Evolutionary conservation across 768 basidiomycete species (phyloP), one percentile per base, ranked within the genome.

Genomic region (Tulasnella sp.): DNA sequence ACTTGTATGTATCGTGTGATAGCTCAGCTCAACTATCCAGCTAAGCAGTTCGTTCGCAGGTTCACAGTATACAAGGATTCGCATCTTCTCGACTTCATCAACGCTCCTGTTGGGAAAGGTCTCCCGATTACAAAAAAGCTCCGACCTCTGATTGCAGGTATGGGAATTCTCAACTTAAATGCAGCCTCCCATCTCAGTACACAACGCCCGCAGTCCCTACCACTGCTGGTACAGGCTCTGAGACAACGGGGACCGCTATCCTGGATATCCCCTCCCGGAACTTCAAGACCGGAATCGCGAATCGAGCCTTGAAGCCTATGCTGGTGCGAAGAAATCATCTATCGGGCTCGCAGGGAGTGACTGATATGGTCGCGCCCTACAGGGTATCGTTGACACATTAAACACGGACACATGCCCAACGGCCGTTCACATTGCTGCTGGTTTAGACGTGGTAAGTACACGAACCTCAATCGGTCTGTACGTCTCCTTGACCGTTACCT

Each of bases 231-330:
- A 95, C 93, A 13, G 93, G 92, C 17, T 90, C 88, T 1, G 90
- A 97, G 71, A 97, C 94, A 2, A 97, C 94, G 0, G 94, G 94
- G 9, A 86, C 94, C 0, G 90, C 94, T 10, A 95, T 97, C 65
- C 79, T 96, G 26, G 71, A 74, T 56, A 90, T 96, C 45, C 89
- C 94, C 0, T 92, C 91, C 0, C 82, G 79, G 66, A 81, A 85
- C 4, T 96, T 97, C 80, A 97, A 97, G 77, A 97, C 95, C 13
- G 95, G 95, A 45, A 98, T 98, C 65, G 86, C 95, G 0, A 92
- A 79, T 68, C 82, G 94, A 38, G 90, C 93, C 3, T 73, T 98
- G 73, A 91, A 94, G 64, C 95, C 95, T 0, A 78, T 84, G 1
- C 77, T 98, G 23, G 58, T 59, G 4, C 11, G 58, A 27, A 1